Evolutionary conservation across 768 basidiomycete genomes (phyloP).

Genomic region (Lactarius hengduanensis): DNA sequence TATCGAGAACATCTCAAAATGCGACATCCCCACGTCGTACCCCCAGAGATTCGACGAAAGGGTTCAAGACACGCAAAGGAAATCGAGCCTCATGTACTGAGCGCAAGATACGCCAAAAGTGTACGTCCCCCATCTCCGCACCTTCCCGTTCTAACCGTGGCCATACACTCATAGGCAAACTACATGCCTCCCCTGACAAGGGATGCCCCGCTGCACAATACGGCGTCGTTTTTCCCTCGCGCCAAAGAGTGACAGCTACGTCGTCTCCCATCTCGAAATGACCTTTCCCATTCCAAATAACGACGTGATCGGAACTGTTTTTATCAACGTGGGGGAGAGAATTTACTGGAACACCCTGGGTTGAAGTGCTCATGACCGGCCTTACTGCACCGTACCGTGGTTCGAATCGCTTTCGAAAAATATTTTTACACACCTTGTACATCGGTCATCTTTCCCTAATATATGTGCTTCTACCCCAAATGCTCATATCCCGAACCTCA

Average conservation of each 20-base stretch:
- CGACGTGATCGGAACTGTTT: background rate
- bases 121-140: background rate
- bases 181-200: background rate
- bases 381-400: background rate
- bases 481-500: background rate
- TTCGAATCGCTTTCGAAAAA: background rate
- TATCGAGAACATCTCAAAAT: background rate
- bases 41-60: background rate
- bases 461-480: background rate
- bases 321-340: background rate
- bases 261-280: background rate
- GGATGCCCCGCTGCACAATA: background rate
- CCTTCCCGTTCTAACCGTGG: background rate
- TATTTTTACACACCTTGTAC: background rate
- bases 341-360: background rate
- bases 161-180: background rate
- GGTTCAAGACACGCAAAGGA: background rate
- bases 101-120: background rate
- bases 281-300: background rate
- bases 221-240: background rate
- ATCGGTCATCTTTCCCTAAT: background rate
- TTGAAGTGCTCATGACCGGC: no score
- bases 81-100: background rate
- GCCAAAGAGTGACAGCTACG: background rate
- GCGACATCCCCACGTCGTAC: background rate